Conservation (phyloP, 345 rosid genomes). For the Eucalyptus curtisii region DNA sequence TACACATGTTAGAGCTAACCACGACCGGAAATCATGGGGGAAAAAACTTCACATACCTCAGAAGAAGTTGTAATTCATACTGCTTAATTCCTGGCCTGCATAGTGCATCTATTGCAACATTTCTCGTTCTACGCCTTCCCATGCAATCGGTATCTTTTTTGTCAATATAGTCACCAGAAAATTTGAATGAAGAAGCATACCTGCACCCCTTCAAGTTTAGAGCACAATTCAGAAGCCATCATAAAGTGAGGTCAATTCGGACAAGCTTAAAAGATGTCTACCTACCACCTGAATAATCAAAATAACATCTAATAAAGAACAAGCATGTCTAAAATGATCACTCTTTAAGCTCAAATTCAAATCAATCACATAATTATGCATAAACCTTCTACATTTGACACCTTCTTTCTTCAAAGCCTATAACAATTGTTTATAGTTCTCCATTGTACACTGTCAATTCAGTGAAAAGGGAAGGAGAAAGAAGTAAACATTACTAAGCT, state of each 20-base stretch:
- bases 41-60: conserved; percentile 42
- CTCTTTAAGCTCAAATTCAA: not conserved
- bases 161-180: conserved; percentile 70
- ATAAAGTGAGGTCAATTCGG: not conserved
- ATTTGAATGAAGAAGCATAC: conserved; percentile 90
- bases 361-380: not conserved
- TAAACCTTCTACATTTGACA: not conserved
- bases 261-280: not conserved
- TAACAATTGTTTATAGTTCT: not conserved
- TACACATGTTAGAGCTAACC: not conserved
- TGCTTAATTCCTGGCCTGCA: conserved; percentile 52
- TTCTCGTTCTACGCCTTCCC: conserved; percentile 53
- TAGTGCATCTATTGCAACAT: conserved; percentile 83
- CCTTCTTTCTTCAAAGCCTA: not conserved
- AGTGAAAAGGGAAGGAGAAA: not conserved
- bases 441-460: not conserved
- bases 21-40: not conserved
- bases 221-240: not conserved
- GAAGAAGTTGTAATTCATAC: conserved; percentile 27
- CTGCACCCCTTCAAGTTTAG: conserved; percentile 20
- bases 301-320: not conserved
- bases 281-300: not conserved
- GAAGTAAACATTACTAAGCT: not conserved
- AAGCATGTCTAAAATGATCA: not conserved
- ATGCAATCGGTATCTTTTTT: conserved; percentile 37